Base-by-base conservation (phyloP, 352 stramenopile genomes). In the Phytophthora citrophthora region DNA sequence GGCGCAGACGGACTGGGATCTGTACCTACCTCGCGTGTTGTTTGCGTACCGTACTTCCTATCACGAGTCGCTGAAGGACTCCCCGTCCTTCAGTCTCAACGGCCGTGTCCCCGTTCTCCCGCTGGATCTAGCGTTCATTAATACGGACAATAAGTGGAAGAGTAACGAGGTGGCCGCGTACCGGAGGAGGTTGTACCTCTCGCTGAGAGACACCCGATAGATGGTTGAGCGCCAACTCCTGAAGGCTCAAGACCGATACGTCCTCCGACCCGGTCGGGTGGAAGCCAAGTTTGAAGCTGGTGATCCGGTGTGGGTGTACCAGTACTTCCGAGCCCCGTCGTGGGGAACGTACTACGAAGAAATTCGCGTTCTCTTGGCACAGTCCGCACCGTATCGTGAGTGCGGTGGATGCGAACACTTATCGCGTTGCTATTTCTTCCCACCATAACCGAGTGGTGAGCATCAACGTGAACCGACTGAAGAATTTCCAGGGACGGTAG, bases 21-120 rank as follows among this genome's bases (percentile, higher is more conserved):
- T 58, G 6, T 49, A 49, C 13, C 27, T 58, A n/a, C 38, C 23
- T 2, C 50, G 50, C 10, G 23, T 58, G 8, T 16, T 58, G 16
- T 58, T 58, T 39, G 39, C 38, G 9, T 58, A 58, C 9, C 36
- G 49, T n/a, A n/a, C n/a, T n/a, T n/a, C n/a, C n/a, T n/a, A n/a
- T n/a, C n/a, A n/a, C n/a, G n/a, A n/a, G n/a, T n/a, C n/a, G n/a
- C n/a, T n/a, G n/a, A n/a, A n/a, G n/a, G n/a, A n/a, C n/a, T n/a
- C n/a, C n/a, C n/a, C n/a, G n/a, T n/a, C n/a, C n/a, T n/a, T n/a
- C n/a, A n/a, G n/a, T n/a, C n/a, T n/a, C n/a, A n/a, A n/a, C n/a
- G n/a, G n/a, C n/a, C n/a, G n/a, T n/a, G n/a, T n/a, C n/a, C n/a
- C n/a, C n/a, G n/a, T n/a, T n/a, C n/a, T n/a, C n/a, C n/a, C n/a